phyloP scores from a whole-genome alignment of 768 basidiomycete genomes.

The Agaricus sinodeliciosus region DNA sequence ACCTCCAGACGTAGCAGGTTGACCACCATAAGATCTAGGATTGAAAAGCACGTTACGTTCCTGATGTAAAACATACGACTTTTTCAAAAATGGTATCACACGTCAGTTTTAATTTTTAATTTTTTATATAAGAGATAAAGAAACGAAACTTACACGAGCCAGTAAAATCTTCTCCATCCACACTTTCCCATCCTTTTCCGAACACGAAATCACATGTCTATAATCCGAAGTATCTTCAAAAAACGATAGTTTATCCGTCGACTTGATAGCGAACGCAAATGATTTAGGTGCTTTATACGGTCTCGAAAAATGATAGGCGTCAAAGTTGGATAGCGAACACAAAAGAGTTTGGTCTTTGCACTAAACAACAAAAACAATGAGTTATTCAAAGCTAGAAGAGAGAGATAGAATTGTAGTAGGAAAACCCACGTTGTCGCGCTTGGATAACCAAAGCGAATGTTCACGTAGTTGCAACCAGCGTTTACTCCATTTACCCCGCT shows the following conservation, averaged over 20 bases:
- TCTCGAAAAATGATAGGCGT: slow-evolving; percentile 77
- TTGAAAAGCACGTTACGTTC: slow-evolving; percentile 66
- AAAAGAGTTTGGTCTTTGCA: slow-evolving; percentile 79
- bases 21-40: slow-evolving; percentile 25
- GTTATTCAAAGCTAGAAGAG: background rate
- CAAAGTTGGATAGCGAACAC: slow-evolving; percentile 85
- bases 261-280: slow-evolving; percentile 83
- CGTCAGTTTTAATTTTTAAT: slow-evolving; percentile 13
- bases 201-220: slow-evolving; percentile 78
- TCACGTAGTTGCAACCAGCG: slow-evolving; percentile 85
- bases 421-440: slow-evolving; percentile 72
- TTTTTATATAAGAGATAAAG: background rate
- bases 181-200: slow-evolving; percentile 60
- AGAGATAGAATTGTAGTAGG: background rate
- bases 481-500: slow-evolving; percentile 94
- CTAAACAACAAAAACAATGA: slow-evolving; percentile 29
- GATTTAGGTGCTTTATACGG: slow-evolving; percentile 77
- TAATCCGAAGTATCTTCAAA: slow-evolving; percentile 90
- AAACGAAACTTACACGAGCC: slow-evolving; percentile 58
- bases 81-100: background rate
- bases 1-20: no score
- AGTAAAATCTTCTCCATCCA: slow-evolving; percentile 82
- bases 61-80: slow-evolving; percentile 83
- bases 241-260: slow-evolving; percentile 76
- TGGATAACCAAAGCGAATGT: slow-evolving; percentile 81